phyloP scores from a whole-genome alignment of 2,329 filamentous ascomycete species.

The Alternaria triticina region DNA sequence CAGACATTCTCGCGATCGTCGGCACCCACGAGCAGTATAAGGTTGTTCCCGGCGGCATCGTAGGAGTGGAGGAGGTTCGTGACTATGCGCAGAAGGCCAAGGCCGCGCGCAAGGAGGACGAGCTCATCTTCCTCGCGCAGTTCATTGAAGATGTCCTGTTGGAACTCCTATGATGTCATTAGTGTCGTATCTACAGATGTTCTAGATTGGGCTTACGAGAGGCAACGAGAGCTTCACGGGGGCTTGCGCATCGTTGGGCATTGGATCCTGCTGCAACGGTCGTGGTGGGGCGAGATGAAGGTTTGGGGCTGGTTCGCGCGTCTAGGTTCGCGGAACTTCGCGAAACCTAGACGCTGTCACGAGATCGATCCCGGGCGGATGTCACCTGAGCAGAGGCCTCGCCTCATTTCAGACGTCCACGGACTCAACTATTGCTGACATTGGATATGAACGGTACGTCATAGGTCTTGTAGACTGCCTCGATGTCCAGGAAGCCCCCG shows the following conservation, averaged over 20 bases:
- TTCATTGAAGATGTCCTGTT: constrained; percentile 85
- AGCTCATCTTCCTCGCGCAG: constrained; percentile 86
- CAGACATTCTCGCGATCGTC: constrained; percentile 94
- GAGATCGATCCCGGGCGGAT: constrained; percentile 8
- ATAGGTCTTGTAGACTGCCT: not conserved
- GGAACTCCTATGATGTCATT: constrained; percentile 69
- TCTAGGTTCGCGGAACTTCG: constrained; percentile 1
- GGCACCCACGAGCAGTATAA: constrained; percentile 87
- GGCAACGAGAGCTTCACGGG: constrained; percentile 84
- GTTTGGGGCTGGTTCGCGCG: constrained; percentile 27
- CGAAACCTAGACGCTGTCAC: constrained; percentile 35
- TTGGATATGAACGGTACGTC: not conserved
- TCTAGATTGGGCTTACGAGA: constrained; percentile 58
- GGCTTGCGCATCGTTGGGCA: constrained; percentile 51
- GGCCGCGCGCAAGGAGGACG: constrained; percentile 86
- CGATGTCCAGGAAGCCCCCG: not conserved
- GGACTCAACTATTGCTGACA: not conserved
- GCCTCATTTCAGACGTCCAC: not conserved
- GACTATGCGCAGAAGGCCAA: constrained; percentile 88
- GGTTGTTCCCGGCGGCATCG: constrained; percentile 92
- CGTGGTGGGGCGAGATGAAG: constrained; percentile 19
- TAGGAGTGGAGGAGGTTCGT: constrained; percentile 98
- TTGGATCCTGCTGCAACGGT: constrained; percentile 29
- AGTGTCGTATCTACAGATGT: constrained; percentile 10
- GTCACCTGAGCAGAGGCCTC: not conserved